These are phyloP conservation scores for Penicillium flavigenum DNA, from an alignment of 495 filamentous ascomycete genomes.

Conservation along the genomic window DNA sequence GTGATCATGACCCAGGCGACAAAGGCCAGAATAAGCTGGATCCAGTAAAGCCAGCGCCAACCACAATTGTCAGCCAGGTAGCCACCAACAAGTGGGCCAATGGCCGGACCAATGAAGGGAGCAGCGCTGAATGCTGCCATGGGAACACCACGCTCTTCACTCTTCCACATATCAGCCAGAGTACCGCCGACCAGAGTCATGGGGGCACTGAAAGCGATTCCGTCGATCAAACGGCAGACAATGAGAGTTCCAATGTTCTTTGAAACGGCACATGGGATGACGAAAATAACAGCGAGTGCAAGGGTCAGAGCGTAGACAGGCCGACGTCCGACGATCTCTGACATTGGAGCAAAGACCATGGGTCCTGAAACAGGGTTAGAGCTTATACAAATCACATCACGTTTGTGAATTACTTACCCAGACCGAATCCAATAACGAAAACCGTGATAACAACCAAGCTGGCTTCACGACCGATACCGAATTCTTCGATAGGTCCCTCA, in stretches of 20 bases:
- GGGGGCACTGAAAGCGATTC: conserved; percentile 78
- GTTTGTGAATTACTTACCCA: conserved; percentile 48
- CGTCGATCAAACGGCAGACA: conserved; percentile 70
- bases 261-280: conserved; percentile 74
- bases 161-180: conserved; percentile 75
- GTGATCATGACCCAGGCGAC: conserved; percentile 68
- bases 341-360: conserved; percentile 79
- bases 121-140: conserved; percentile 86
- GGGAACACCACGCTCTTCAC: conserved; percentile 78
- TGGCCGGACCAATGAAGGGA: conserved; percentile 74
- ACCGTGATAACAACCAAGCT: conserved; percentile 65
- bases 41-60: conserved; percentile 87
- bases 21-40: conserved; percentile 69
- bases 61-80: conserved; percentile 65
- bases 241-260: conserved; percentile 73
- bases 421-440: conserved; percentile 77
- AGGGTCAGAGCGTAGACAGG: conserved; percentile 60
- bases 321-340: conserved; percentile 67
- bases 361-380: conserved; percentile 48
- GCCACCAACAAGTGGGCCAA: conserved; percentile 72
- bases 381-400: not conserved
- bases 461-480: conserved; percentile 64
- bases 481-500: conserved; percentile 55
- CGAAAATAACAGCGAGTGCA: conserved; percentile 66
- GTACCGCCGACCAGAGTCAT: conserved; percentile 83